Conservation (phyloP, 2,329 filamentous ascomycete species). For the Phyllosticta citribraziliensis region DNA sequence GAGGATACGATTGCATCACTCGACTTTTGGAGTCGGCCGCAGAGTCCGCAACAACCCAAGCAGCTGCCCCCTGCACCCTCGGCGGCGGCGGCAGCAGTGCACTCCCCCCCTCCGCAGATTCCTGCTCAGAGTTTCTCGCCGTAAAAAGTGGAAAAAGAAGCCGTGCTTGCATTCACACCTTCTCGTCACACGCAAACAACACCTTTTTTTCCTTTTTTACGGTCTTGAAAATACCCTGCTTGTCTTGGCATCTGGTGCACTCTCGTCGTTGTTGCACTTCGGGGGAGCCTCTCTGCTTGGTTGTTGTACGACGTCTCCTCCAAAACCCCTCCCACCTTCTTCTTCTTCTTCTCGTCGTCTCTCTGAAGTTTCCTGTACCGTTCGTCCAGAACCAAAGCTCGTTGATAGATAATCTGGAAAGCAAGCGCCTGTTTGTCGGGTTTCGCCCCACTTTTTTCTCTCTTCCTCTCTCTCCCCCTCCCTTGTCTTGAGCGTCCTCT, state of each 20-base stretch:
- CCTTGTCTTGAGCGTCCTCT: not conserved
- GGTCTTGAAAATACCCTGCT: not conserved
- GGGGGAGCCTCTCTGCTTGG: not conserved
- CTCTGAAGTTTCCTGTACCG: constrained; percentile 6
- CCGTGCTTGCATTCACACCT: not conserved
- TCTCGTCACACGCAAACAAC: not conserved
- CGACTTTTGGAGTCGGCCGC: constrained; percentile 70
- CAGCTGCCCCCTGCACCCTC: not conserved
- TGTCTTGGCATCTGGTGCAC: not conserved
- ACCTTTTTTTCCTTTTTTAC: not conserved
- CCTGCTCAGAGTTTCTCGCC: constrained; percentile 9
- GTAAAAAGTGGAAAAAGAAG: not conserved
- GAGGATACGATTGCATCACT: constrained; percentile 90
- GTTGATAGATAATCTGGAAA: constrained; percentile 4
- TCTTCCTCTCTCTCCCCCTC: not conserved
- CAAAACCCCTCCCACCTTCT: constrained; percentile 3
- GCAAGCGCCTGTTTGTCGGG: not conserved
- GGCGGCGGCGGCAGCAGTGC: not conserved
- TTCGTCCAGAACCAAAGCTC: not conserved
- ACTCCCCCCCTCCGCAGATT: constrained; percentile 6
- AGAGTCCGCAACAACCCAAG: constrained; percentile 10
- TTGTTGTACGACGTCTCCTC: not conserved
- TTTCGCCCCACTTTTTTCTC: constrained; percentile 1
- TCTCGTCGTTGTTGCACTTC: not conserved
- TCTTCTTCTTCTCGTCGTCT: constrained; percentile 1